A percentile compares a stretch with the other conserved stretches of the same genome.
These are phyloP conservation scores for Citeromyces nyonsensis DNA, from an alignment of 805 yeast genomes.

Conservation along the genomic window DNA sequence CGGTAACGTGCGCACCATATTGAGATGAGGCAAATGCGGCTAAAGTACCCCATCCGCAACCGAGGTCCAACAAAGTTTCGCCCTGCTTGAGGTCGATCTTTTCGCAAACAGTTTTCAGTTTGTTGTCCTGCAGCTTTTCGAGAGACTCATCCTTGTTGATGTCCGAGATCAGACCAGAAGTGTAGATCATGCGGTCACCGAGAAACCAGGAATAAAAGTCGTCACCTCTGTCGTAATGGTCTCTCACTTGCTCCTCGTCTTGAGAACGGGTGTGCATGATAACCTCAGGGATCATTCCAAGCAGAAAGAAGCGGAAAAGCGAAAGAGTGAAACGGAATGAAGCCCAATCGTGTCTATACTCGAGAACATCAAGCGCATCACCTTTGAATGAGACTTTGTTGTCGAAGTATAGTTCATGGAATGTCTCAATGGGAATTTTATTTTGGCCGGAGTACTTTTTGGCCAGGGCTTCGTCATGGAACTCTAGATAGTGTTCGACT, in stretches of 20 bases:
- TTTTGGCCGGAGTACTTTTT: slow-evolving; percentile 53
- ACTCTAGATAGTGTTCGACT: slow-evolving; percentile 66
- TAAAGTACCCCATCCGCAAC: slow-evolving; percentile 95
- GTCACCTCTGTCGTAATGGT: slow-evolving; percentile 92
- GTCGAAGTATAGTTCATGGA: slow-evolving; percentile 76
- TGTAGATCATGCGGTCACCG: slow-evolving; percentile 90
- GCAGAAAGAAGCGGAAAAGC: slow-evolving; percentile 64
- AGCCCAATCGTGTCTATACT: slow-evolving; percentile 88
- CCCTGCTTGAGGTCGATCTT: slow-evolving; percentile 63
- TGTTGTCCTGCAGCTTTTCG: slow-evolving; percentile 78
- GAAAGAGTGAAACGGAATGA: slow-evolving; percentile 62
- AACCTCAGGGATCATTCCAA: slow-evolving; percentile 88
- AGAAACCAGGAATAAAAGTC: slow-evolving; percentile 89
- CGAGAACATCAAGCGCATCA: slow-evolving; percentile 71
- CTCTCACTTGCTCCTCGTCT: slow-evolving; percentile 94
- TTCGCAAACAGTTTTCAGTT: slow-evolving; percentile 75
- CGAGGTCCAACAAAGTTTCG: slow-evolving; percentile 68
- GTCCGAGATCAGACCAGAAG: slow-evolving; percentile 73
- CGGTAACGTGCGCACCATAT: slow-evolving; percentile 78
- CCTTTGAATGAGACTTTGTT: slow-evolving; percentile 80
- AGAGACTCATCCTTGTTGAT: slow-evolving; percentile 57
- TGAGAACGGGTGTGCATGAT: slow-evolving; percentile 84
- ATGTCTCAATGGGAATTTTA: slow-evolving; percentile 86
- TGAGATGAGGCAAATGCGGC: slow-evolving; percentile 72
- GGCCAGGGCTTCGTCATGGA: slow-evolving; percentile 58